Evolutionary conservation across 1,284 basidiomycete genomes (phyloP), one percentile per base, ranked within the genome.

Genomic region (Clitocybe nebularis): DNA sequence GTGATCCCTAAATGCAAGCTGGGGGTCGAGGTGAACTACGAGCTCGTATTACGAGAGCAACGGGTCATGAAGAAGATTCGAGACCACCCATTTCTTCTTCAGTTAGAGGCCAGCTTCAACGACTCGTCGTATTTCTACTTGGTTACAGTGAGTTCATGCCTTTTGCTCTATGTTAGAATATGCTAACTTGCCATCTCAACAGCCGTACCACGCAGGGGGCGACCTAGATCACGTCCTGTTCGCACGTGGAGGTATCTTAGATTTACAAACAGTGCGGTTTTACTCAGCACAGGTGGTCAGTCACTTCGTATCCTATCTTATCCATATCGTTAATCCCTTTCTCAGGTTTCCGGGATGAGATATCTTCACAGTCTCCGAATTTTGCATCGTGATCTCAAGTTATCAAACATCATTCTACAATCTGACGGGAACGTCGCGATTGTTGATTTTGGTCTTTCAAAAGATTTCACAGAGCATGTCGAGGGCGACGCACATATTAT

Each of bases 321-420:
- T 6, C 4, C 28, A 33, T 19, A 7, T 36, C 7, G 11, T 21
- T 21, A 20, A 35, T 8, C n/a, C 2, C 17, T 10, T 38, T 37
- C 16, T 4, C 16, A 51, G 49, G 21, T 38, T 14, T 16, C 38
- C 5, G 50, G 33, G 1, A 25, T 52, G 11, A 30, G 44, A 4
- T 46, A 41, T 9, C 46, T 58, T 2, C 55, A 62, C 35, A 21
- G 33, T 8, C 32, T 45, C 11, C 34, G 39, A 5, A 37, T 55
- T 23, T 28, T 54, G 29, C 56, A 58, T 34, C 50, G 53, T 1
- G 56, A 58, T 43, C 43, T 58, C 39, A 53, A 56, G 35, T 50
- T 50, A 0, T 41, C 47, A 5, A 58, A 57, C 22, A 26, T 57
- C 1, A 45, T 58, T 4, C 16, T 59, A 17, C 47, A 50, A 17